Conservation (phyloP, 768 basidiomycete species). For the Termitomyces eurrhizus region DNA sequence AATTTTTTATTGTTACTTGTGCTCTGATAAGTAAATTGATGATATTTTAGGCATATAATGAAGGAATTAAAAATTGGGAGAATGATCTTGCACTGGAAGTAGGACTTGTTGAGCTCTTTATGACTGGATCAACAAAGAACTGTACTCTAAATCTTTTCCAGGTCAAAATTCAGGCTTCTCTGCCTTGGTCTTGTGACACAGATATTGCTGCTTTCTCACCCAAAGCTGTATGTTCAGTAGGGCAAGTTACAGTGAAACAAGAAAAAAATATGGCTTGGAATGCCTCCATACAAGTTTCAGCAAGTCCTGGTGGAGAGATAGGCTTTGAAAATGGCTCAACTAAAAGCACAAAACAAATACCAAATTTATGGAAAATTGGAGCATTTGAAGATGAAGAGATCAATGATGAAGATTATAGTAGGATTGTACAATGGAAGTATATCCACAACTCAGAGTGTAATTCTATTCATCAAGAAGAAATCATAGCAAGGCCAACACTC, state of each 20-base stretch:
- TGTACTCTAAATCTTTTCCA: background rate
- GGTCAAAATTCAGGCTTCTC: background rate
- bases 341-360: background rate
- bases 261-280: background rate
- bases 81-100: background rate
- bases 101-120: background rate
- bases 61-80: background rate
- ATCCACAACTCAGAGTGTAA: too few relatives aligned
- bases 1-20: background rate
- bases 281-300: background rate
- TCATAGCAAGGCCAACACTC: too few relatives aligned
- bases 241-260: background rate
- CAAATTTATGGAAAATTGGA: background rate
- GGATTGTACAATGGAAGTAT: too few relatives aligned
- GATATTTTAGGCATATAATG: background rate
- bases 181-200: background rate
- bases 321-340: background rate
- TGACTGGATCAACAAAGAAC: background rate
- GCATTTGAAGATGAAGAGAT: background rate
- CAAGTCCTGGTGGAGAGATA: background rate
- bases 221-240: background rate
- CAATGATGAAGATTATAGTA: too few relatives aligned
- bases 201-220: background rate
- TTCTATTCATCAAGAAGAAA: too few relatives aligned
- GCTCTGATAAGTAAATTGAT: background rate